phyloP scores from a whole-genome alignment of 345 rosid genomes.

The Triadica sebifera region DNA sequence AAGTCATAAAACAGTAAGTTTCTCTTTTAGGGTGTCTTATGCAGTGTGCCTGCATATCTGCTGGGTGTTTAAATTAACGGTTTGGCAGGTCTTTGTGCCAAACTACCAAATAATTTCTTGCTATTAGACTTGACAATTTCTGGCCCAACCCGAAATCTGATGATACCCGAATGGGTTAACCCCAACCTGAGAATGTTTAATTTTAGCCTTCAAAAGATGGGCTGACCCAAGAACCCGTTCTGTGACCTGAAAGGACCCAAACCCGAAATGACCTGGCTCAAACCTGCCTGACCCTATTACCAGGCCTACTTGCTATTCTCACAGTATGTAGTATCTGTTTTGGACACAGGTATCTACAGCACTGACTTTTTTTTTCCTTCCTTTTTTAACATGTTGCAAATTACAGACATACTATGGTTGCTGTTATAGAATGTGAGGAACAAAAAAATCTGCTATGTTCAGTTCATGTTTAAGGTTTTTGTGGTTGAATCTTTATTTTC shows the following conservation, averaged over 20 bases:
- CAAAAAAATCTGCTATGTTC: background rate
- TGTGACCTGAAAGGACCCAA: too few species aligned
- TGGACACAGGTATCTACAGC: background rate
- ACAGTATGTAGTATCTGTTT: background rate
- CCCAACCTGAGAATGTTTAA: too few species aligned
- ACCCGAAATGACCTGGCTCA: too few species aligned
- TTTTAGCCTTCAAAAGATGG: too few species aligned
- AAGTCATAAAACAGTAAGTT: too few species aligned
- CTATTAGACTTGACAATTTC: background rate
- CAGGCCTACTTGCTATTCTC: too few species aligned
- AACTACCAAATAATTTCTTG: background rate
- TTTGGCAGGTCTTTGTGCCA: background rate
- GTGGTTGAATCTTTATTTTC: background rate
- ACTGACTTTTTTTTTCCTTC: background rate
- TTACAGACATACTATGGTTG: background rate
- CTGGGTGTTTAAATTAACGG: background rate
- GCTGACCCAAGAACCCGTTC: too few species aligned
- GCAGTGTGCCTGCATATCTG: background rate
- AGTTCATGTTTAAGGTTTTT: background rate
- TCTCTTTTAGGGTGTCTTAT: too few species aligned
- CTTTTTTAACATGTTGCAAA: background rate
- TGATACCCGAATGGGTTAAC: too few species aligned
- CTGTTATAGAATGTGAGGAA: background rate
- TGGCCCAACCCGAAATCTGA: too few species aligned
- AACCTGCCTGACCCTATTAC: too few species aligned